phyloP scores from a whole-genome alignment of 192 early-diverging fungal species.

The Phycomyces nitens region DNA sequence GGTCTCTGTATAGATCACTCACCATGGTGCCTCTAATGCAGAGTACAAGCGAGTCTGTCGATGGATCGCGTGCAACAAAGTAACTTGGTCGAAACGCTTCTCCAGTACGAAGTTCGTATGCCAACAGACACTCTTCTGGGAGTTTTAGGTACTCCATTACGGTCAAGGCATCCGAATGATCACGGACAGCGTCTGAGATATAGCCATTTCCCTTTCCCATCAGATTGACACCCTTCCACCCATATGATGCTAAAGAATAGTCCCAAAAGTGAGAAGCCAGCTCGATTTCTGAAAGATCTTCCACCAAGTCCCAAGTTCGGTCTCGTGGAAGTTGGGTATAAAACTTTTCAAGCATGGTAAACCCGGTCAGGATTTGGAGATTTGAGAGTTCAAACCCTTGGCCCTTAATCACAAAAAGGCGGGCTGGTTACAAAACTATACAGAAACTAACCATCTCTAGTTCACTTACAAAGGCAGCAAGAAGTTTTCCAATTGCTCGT shows the following conservation, averaged over 20 bases:
- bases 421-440: too few relatives aligned
- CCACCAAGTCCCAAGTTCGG: constrained; percentile 38
- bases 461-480: constrained; percentile 32
- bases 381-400: constrained; percentile 71
- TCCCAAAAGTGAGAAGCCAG: constrained; percentile 36
- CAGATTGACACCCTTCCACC: constrained; percentile 71
- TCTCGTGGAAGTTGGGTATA: constrained; percentile 43
- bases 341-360: constrained; percentile 63
- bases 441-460: not conserved
- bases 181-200: constrained; percentile 61
- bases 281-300: constrained; percentile 31
- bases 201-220: constrained; percentile 65
- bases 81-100: constrained; percentile 69
- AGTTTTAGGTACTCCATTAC: constrained; percentile 62
- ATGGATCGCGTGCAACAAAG: constrained; percentile 64
- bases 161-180: constrained; percentile 61
- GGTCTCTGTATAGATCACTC: not conserved
- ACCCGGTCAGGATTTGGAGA: constrained; percentile 58
- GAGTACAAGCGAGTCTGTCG: constrained; percentile 60
- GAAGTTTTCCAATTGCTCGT: constrained; percentile 23
- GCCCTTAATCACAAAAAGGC: constrained; percentile 33
- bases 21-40: constrained; percentile 70
- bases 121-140: constrained; percentile 59
- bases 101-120: constrained; percentile 61
- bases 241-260: constrained; percentile 48